Base-by-base conservation (phyloP, 345 rosid genomes). In the Moringa oleifera region DNA sequence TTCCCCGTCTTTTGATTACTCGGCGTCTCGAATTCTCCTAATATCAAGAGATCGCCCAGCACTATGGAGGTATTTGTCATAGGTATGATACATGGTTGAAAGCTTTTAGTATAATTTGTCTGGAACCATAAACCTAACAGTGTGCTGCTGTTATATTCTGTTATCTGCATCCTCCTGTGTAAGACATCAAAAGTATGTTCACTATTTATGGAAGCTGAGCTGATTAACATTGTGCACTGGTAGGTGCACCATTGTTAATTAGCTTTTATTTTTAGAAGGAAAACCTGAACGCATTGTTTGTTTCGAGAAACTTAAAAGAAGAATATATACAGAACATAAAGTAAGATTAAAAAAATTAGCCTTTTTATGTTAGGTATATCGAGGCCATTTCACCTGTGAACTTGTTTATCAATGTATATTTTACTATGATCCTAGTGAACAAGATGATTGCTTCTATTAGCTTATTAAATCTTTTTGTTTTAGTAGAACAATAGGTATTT, bases 11-110 rank as follows among this genome's bases (percentile, higher is more conserved):
- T 94, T 94, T 8, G 99, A 94, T 71, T 87, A 85, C 74, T 53
- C 75, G 37, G 61, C 81, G 23, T 83, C 84, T 23, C 87, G 96
- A 10, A 84, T 81, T 31, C 94, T 95, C 58, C 82, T 95, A 13
- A 83, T 95, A 73, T 91, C 99, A 16, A 79, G 96, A 77, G 97
- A 91, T 71, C 95, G 97, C 16, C 97, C 97, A 0, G 99, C 99
- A 23, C 23, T 72, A 12, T 91, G 93, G 88, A 85, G 74, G 69
- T 75, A 73, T 72, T 64, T 95, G 55, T 31, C 69, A 37, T 81
- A 78, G 84, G 69, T 51, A 68, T 57, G 53, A 52, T 54, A 58
- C 11, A 4, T 66, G 56, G 70, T 70, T 37, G 61, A 31, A 41
- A 41, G 59, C 55, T 18, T 55, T 58, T 7, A 41, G 49, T 57